These are phyloP conservation scores for Yamadazyma spencermartinsiae DNA, from an alignment of 1,139 yeast species.

Conservation along the genomic window DNA sequence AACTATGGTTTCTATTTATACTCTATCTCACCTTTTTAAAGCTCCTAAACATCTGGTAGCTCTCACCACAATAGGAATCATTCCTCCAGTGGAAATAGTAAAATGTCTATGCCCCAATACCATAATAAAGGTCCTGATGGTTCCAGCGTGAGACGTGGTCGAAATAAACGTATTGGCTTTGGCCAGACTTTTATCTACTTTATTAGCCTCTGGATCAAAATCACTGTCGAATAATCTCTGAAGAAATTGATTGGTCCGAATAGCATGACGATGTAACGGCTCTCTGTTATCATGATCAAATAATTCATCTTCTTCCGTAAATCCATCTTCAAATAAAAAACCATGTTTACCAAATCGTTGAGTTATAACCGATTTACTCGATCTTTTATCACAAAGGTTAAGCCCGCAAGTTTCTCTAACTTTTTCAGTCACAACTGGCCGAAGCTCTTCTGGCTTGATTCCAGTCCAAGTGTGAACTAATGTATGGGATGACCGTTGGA, in stretches of 20 bases:
- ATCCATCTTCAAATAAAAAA: conserved; percentile 43
- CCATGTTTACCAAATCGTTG: conserved; percentile 19
- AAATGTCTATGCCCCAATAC: conserved; percentile 56
- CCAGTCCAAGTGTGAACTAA: conserved; percentile 57
- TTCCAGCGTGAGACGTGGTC: conserved; percentile 65
- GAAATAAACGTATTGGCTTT: conserved; percentile 38
- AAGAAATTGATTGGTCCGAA: conserved; percentile 48
- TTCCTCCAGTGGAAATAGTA: conserved; percentile 54
- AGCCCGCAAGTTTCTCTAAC: conserved; percentile 68
- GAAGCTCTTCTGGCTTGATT: conserved; percentile 16
- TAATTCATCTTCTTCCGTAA: conserved; percentile 48
- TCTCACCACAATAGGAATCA: conserved; percentile 61
- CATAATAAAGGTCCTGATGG: conserved; percentile 52
- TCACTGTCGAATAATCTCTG: conserved; percentile 47
- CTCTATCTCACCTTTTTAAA: too few relatives aligned
- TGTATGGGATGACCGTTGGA: conserved; percentile 65
- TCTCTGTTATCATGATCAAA: conserved; percentile 44
- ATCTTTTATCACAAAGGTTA: conserved; percentile 67
- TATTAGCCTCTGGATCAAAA: conserved; percentile 11
- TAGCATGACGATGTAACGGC: conserved; percentile 43
- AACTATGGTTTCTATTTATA: too few relatives aligned
- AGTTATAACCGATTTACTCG: conserved; percentile 25
- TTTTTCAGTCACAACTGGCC: conserved; percentile 55
- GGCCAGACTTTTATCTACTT: conserved; percentile 23
- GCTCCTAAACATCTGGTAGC: conserved; percentile 25